A percentile compares a stretch with the other conserved stretches of the same genome.
Evolutionary conservation across 2,329 filamentous ascomycete genomes (phyloP).

Genomic region (Aspergillus tubingensis): DNA sequence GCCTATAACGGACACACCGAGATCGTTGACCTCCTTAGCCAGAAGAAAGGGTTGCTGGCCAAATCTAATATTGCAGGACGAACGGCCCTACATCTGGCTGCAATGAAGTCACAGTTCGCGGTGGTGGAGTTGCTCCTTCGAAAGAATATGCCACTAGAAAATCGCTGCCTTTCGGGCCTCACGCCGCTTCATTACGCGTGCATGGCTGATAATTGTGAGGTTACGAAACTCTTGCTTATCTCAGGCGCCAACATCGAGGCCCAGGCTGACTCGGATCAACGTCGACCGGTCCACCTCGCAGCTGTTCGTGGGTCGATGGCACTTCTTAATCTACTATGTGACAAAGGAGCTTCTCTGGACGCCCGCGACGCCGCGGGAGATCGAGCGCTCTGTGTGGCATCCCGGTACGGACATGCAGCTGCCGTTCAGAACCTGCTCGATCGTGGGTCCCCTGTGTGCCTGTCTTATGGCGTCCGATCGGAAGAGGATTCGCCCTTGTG

Average conservation of each 20-base stretch:
- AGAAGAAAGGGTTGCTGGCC: slow-evolving; percentile 31
- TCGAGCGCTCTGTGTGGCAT: slow-evolving; percentile 37
- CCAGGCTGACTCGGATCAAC: slow-evolving; percentile 26
- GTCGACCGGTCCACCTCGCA: slow-evolving; percentile 39
- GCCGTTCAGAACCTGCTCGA: slow-evolving; percentile 38
- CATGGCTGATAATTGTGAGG: slow-evolving; percentile 30
- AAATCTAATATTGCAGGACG: slow-evolving; percentile 32
- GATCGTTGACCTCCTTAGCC: slow-evolving; percentile 34
- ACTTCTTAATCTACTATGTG: slow-evolving; percentile 36
- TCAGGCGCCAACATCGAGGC: slow-evolving; percentile 39
- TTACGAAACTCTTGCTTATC: slow-evolving; percentile 36
- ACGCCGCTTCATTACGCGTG: slow-evolving; percentile 44
- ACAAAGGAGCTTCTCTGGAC: slow-evolving; percentile 35
- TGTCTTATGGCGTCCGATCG: slow-evolving; percentile 25
- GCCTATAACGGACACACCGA: slow-evolving; percentile 42
- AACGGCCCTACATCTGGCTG: slow-evolving; percentile 41
- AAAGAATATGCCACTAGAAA: slow-evolving; percentile 32
- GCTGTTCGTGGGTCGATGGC: slow-evolving; percentile 30
- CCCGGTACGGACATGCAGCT: slow-evolving; percentile 35
- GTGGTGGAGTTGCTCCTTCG: slow-evolving; percentile 42
- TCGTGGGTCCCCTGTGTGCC: slow-evolving; percentile 32
- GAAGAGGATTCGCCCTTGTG: slow-evolving; percentile 44
- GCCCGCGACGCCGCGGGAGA: slow-evolving; percentile 37
- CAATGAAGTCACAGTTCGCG: slow-evolving; percentile 38
- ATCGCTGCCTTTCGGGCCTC: slow-evolving; percentile 31